These are phyloP conservation scores for Emergomyces africanus DNA, from an alignment of 2,329 filamentous ascomycete species.

Conservation along the genomic window DNA sequence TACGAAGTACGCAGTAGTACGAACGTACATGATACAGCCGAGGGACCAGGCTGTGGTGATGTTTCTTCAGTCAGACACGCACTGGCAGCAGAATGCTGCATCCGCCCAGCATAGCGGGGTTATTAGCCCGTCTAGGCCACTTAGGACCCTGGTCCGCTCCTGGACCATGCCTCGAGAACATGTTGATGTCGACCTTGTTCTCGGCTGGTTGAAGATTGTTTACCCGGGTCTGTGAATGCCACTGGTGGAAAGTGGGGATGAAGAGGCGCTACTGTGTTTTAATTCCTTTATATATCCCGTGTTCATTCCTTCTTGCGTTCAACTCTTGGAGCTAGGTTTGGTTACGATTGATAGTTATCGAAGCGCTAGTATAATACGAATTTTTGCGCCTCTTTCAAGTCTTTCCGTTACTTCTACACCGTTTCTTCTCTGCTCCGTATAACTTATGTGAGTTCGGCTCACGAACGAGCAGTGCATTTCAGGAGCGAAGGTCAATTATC, in stretches of 20 bases:
- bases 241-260: not conserved
- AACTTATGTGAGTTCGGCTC: not conserved
- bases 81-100: too few species aligned
- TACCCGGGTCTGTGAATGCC: not conserved
- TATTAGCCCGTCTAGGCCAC: not conserved
- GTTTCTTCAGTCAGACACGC: too few species aligned
- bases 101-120: too few species aligned
- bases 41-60: too few species aligned
- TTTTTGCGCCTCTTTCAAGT: too few species aligned
- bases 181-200: not conserved
- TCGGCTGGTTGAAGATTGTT: not conserved
- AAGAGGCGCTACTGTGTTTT: not conserved
- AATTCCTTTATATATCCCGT: not conserved
- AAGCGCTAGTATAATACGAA: not conserved
- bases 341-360: not conserved
- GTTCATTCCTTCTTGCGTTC: not conserved
- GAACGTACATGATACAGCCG: too few species aligned
- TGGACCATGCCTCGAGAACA: not conserved
- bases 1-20: too few species aligned
- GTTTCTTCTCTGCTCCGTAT: not conserved
- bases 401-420: too few species aligned
- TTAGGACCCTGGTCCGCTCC: not conserved
- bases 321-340: not conserved
- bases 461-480: not conserved
- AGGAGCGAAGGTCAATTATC: not conserved